Percentiles rank a stretch among this genome's conserved stretches.
Evolutionary conservation across 805 yeast genomes (phyloP).

Genomic region (Blastobotrys peoriensis): DNA sequence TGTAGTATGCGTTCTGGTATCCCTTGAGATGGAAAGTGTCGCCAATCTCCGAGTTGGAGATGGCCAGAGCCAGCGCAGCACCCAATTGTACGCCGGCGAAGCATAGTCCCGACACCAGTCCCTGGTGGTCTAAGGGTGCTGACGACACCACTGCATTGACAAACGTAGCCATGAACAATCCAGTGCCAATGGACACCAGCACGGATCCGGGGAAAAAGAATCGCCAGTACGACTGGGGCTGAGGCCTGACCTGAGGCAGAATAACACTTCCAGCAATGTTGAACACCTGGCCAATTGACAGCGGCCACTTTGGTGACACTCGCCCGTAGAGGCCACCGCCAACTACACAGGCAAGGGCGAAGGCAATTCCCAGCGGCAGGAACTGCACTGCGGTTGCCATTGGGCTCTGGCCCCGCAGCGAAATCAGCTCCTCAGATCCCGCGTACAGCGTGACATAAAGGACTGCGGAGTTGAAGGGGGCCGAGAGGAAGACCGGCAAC

Average conservation of each 20-base stretch:
- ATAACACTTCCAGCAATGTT: constrained; percentile 22
- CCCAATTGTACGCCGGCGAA: constrained; percentile 35
- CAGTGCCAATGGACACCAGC: constrained; percentile 26
- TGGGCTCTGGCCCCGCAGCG: constrained; percentile 27
- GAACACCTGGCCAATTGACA: constrained; percentile 7
- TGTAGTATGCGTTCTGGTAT: constrained; percentile 14
- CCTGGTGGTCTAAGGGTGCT: constrained; percentile 37
- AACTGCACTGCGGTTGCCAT: constrained; percentile 35
- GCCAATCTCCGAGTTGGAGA: constrained; percentile 18
- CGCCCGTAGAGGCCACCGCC: constrained; percentile 21
- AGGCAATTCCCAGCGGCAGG: constrained; percentile 32
- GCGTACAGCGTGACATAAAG: constrained; percentile 22
- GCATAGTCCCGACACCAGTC: constrained; percentile 35
- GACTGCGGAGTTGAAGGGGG: constrained; percentile 21
- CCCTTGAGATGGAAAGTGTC: constrained; percentile 2
- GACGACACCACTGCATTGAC: constrained; percentile 28
- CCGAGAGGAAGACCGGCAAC: constrained; percentile 19
- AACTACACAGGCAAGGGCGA: constrained; percentile 26
- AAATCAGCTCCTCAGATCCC: constrained; percentile 26
- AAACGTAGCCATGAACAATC: constrained; percentile 33
- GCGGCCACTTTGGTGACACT: constrained; percentile 9
- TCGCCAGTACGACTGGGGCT: constrained; percentile 28
- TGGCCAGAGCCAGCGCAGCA: constrained; percentile 28
- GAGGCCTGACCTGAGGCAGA: constrained; percentile 20
- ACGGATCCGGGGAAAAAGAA: constrained; percentile 25